phyloP scores from a whole-genome alignment of 257 asterid species.

The Petunia secreta region DNA sequence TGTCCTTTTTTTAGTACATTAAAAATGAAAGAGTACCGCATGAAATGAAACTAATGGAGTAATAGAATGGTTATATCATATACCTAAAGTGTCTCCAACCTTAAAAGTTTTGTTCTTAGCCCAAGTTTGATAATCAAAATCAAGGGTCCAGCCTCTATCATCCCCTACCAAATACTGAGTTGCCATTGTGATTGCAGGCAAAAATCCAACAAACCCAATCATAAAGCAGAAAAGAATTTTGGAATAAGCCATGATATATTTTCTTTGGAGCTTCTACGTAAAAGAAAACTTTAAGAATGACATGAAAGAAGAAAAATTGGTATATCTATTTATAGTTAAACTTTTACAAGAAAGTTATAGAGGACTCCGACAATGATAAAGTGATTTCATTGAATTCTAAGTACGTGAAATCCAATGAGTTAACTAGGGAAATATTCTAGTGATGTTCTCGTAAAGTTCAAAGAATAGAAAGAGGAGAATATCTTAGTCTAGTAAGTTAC shows the following conservation, averaged over 20 bases:
- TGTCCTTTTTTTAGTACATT: too few relatives aligned
- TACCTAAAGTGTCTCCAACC: constrained; percentile 31
- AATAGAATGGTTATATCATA: not conserved
- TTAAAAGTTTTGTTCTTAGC: constrained; percentile 28
- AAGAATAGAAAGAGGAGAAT: not conserved
- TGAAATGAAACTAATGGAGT: too few relatives aligned
- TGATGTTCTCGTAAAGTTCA: not conserved
- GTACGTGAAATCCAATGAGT: constrained; percentile 19
- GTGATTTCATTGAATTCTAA: constrained; percentile 5
- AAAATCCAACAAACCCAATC: not conserved
- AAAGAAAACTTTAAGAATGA: not conserved
- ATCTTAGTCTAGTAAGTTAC: not conserved
- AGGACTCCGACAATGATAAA: not conserved
- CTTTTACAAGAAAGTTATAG: not conserved
- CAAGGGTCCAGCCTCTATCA: constrained; percentile 23
- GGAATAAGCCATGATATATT: constrained; percentile 20
- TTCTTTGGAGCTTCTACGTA: too few relatives aligned
- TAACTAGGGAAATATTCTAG: not conserved
- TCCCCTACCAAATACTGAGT: constrained; percentile 32
- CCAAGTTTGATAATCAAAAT: constrained; percentile 28
- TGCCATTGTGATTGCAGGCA: constrained; percentile 26
- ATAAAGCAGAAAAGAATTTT: not conserved
- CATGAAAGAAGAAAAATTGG: not conserved
- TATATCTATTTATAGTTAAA: not conserved
- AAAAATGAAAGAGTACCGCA: too few relatives aligned